phyloP scores from a whole-genome alignment of 805 yeast genomes.

The Metschnikowia peoriensis region DNA sequence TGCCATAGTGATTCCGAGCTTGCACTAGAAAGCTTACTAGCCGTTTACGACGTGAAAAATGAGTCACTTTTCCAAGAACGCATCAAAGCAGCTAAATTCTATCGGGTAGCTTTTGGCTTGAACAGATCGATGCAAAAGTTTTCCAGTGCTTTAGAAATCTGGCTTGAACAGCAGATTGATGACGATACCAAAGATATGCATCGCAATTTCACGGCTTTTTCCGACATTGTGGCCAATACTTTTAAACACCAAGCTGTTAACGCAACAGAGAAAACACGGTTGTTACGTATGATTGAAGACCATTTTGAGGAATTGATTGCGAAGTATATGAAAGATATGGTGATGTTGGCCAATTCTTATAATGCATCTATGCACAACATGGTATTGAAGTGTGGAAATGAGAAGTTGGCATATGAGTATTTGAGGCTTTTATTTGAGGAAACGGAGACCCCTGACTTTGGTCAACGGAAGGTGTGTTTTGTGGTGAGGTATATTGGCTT shows the following conservation, averaged over 20 bases:
- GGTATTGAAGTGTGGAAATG: slow-evolving; percentile 29
- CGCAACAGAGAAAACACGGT: slow-evolving; percentile 23
- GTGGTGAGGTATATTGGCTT: slow-evolving; percentile 26
- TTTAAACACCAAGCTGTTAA: slow-evolving; percentile 15
- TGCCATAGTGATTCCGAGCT: slow-evolving; percentile 64
- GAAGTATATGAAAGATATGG: slow-evolving; percentile 35
- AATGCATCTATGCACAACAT: slow-evolving; percentile 40
- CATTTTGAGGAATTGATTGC: slow-evolving; percentile 25
- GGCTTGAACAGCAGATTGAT: slow-evolving; percentile 37
- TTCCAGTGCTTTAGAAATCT: slow-evolving; percentile 52
- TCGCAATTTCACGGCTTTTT: slow-evolving; percentile 14
- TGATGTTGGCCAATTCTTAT: slow-evolving; percentile 32
- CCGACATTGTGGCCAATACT: slow-evolving; percentile 29
- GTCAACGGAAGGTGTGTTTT: neutral
- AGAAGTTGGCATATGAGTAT: slow-evolving; percentile 26
- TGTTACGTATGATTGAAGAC: slow-evolving; percentile 22
- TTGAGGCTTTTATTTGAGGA: slow-evolving; percentile 26
- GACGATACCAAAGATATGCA: slow-evolving; percentile 9
- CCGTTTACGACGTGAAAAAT: slow-evolving; percentile 61
- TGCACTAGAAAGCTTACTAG: slow-evolving; percentile 69
- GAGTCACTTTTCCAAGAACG: slow-evolving; percentile 47
- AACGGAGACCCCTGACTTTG: neutral
- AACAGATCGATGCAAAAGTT: slow-evolving; percentile 53
- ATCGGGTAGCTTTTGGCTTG: slow-evolving; percentile 55
- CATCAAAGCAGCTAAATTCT: slow-evolving; percentile 54